These are phyloP conservation scores for Aspergillus brunneoviolaceus DNA, from an alignment of 2,329 filamentous ascomycete genomes.

Conservation along the genomic window DNA sequence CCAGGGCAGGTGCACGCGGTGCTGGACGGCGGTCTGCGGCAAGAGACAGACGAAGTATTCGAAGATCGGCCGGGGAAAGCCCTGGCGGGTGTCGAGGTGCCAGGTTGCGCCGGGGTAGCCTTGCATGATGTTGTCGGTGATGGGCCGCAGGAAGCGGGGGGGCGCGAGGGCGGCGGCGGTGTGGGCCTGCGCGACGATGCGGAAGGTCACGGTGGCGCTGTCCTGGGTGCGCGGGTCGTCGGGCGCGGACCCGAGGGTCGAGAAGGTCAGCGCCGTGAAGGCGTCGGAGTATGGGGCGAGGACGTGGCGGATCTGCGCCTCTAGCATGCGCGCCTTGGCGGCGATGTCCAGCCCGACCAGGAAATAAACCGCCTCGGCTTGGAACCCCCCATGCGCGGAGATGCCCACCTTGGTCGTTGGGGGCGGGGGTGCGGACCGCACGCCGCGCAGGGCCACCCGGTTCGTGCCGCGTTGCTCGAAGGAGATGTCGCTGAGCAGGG, in stretches of 20 bases:
- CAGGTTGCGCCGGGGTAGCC: conserved; percentile 41
- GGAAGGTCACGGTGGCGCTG: conserved; percentile 43
- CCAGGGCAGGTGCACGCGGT: conserved; percentile 29
- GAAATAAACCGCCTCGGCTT: conserved; percentile 49
- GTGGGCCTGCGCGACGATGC: conserved; percentile 49
- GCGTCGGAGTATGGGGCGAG: conserved; percentile 36
- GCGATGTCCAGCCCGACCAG: conserved; percentile 47
- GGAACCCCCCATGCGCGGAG: conserved; percentile 48
- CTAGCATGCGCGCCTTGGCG: conserved; percentile 49
- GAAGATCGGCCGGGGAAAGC: conserved; percentile 37
- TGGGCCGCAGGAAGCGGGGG: conserved; percentile 35
- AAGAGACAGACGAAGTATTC: conserved; percentile 33
- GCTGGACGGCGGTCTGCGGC: conserved; percentile 25
- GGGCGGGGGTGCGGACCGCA: conserved; percentile 46
- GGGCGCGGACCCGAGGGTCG: conserved; percentile 29
- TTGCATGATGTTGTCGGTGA: conserved; percentile 44
- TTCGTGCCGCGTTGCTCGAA: conserved; percentile 54
- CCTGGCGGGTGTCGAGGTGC: conserved; percentile 34
- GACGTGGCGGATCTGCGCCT: conserved; percentile 44
- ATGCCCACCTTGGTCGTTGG: conserved; percentile 53
- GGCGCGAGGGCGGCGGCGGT: conserved; percentile 37
- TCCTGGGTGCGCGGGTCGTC: conserved; percentile 43
- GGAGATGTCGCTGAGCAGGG: conserved; percentile 50
- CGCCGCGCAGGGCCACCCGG: conserved; percentile 51
- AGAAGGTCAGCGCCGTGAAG: conserved; percentile 33